Conservation (phyloP, 768 basidiomycete genomes). For the Pisolithus tinctorius region DNA sequence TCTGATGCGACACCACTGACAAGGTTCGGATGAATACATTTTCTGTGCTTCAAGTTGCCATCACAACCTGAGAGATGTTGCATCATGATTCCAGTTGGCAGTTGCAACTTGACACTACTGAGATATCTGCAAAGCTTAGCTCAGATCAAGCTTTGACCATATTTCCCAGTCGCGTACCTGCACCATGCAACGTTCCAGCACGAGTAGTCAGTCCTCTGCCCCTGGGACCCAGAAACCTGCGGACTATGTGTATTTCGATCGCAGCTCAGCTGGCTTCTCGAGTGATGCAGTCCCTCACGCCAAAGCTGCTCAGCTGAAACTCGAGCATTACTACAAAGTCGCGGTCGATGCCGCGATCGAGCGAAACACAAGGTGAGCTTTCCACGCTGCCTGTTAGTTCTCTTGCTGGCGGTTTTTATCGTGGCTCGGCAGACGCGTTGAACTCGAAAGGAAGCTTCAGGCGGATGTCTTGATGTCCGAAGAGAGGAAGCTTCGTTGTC, state of each 20-base stretch:
- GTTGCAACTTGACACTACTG: background rate
- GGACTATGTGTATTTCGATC: conserved; percentile 92
- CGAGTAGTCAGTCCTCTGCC: background rate
- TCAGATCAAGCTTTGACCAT: background rate
- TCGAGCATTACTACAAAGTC: conserved; percentile 96
- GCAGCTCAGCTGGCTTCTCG: conserved; percentile 69
- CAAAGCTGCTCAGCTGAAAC: conserved; percentile 87
- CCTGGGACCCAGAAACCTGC: conserved; percentile 28
- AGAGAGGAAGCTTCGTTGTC: conserved; percentile 79
- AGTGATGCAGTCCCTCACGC: conserved; percentile 77
- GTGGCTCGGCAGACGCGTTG: conserved; percentile 58
- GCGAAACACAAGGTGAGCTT: conserved; percentile 73
- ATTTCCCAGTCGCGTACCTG: background rate
- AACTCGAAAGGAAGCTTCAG: conserved; percentile 76
- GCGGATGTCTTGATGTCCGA: conserved; percentile 65
- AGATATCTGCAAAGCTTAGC: background rate
- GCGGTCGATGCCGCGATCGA: conserved; percentile 95
- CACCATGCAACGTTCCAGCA: background rate
- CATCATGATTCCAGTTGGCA: too few species aligned
- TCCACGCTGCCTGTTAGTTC: background rate
- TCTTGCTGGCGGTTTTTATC: conserved; percentile 1
- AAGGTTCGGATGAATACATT: background rate
- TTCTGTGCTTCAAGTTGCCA: background rate
- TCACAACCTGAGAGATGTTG: background rate
- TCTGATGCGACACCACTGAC: background rate